Percentiles rank a stretch among this genome's conserved stretches.
Conservation (phyloP, 495 filamentous ascomycete species). For the Trichocladium antarcticum region DNA sequence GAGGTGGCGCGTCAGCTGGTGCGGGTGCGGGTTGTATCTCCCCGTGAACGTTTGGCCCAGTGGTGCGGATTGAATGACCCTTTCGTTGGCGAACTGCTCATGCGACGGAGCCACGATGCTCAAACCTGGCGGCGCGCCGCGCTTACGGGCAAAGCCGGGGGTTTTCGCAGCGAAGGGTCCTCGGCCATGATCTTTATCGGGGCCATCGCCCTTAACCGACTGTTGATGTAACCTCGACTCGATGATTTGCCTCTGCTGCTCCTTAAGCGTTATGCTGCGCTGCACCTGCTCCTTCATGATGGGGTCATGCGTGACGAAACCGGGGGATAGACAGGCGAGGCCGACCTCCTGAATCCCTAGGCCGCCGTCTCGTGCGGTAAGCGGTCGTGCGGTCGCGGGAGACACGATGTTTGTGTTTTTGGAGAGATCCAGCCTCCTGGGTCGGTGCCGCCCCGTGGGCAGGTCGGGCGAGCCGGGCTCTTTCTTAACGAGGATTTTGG, state of each 20-base stretch:
- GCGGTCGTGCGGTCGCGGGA: constrained; percentile 56
- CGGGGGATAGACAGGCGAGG: constrained; percentile 86
- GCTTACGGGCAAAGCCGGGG: constrained; percentile 52
- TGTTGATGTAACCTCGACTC: constrained; percentile 83
- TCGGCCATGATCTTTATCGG: constrained; percentile 45
- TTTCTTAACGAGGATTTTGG: constrained; percentile 91
- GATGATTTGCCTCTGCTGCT: constrained; percentile 91
- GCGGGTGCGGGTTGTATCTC: constrained; percentile 66
- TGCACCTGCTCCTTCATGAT: constrained; percentile 90
- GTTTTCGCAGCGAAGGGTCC: constrained; percentile 51
- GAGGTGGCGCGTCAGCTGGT: constrained; percentile 70
- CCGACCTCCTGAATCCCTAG: constrained; percentile 85
- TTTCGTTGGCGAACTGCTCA: constrained; percentile 86
- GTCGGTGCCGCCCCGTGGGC: constrained; percentile 63
- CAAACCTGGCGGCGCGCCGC: constrained; percentile 76
- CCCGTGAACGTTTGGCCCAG: constrained; percentile 95
- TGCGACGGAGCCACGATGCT: constrained; percentile 96
- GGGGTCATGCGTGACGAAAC: constrained; percentile 94
- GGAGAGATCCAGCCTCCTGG: constrained; percentile 79
- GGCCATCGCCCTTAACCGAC: constrained; percentile 57
- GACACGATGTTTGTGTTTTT: constrained; percentile 52
- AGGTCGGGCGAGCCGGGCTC: constrained; percentile 79
- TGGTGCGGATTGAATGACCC: constrained; percentile 93
- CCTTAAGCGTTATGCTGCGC: constrained; percentile 82
- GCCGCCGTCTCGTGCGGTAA: constrained; percentile 65